Percentiles rank a stretch among this genome's conserved stretches.
These are phyloP conservation scores for Phalaenopsis hybrid DNA, from an alignment of 116 monocot species.

Conservation along the genomic window DNA sequence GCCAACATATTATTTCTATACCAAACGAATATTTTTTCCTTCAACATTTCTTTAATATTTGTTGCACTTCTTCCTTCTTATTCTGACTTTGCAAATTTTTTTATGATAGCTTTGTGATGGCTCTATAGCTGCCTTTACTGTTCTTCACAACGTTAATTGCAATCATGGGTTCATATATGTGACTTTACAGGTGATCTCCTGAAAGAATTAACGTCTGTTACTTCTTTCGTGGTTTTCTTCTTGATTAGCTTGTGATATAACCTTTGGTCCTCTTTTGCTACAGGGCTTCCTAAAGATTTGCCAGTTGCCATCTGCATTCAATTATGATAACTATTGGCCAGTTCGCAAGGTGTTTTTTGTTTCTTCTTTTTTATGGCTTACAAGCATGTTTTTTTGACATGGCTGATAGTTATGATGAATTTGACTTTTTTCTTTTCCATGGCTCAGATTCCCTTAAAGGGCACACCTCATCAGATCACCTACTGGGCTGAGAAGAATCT, in stretches of 20 bases:
- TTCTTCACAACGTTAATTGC: constrained; percentile 96
- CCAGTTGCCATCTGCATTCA: constrained; percentile 68
- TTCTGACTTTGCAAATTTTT: constrained; percentile 3
- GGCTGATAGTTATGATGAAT: not conserved
- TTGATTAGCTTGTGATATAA: not conserved
- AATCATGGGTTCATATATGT: constrained; percentile 96
- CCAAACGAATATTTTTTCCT: not conserved
- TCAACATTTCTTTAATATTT: not conserved
- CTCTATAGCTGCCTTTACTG: constrained; percentile 71
- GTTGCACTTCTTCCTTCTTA: not conserved
- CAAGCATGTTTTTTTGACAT: not conserved
- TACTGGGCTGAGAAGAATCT: constrained; percentile 84
- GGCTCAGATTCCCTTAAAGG: constrained; percentile 75
- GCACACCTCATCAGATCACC: constrained; percentile 93
- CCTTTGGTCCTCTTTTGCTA: not conserved
- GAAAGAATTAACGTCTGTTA: not conserved
- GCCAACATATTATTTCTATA: not conserved
- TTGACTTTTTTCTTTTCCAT: not conserved
- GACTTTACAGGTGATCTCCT: constrained; percentile 65
- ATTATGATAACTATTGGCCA: constrained; percentile 96
- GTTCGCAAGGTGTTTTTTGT: constrained; percentile 64
- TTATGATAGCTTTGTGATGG: constrained; percentile 81
- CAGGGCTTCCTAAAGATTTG: constrained; percentile 96
- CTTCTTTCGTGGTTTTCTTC: not conserved
- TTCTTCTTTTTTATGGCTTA: not conserved